A percentile compares a stretch with the other conserved stretches of the same genome.
Evolutionary conservation across 345 rosid species (phyloP).

Genomic region (Gossypium raimondii): DNA sequence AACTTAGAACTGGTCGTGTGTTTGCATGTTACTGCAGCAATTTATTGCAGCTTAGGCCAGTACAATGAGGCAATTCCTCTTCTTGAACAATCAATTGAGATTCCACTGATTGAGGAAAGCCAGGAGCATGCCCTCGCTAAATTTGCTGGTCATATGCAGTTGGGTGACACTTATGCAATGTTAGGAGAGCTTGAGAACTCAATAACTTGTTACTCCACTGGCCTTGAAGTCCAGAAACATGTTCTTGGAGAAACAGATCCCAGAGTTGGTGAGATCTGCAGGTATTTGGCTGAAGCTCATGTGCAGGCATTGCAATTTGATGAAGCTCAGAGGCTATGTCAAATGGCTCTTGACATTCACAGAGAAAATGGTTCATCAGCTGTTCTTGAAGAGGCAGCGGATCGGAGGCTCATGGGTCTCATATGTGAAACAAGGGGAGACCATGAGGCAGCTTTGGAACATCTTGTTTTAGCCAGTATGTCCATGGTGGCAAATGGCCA

Average conservation of each 20-base stretch:
- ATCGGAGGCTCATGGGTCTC: slow-evolving; percentile 90
- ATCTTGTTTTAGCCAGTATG: slow-evolving; percentile 90
- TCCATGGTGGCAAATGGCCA: slow-evolving; percentile 83
- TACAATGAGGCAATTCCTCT: slow-evolving; percentile 72
- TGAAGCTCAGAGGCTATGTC: slow-evolving; percentile 65
- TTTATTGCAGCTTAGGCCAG: slow-evolving; percentile 69
- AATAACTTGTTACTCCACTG: slow-evolving; percentile 60
- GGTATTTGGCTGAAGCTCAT: slow-evolving; percentile 84
- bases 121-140: slow-evolving; percentile 82
- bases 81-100: slow-evolving; percentile 70
- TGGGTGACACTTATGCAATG: slow-evolving; percentile 87
- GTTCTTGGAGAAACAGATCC: slow-evolving; percentile 69
- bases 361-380: slow-evolving; percentile 56
- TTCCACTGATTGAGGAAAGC: slow-evolving; percentile 57
- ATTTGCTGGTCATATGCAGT: slow-evolving; percentile 92
- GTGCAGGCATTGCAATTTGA: slow-evolving; percentile 80
- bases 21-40: slow-evolving; percentile 77
- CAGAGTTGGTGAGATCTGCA: slow-evolving; percentile 80
- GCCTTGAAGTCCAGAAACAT: slow-evolving; percentile 69
- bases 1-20: slow-evolving; percentile 77
- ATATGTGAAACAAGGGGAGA: slow-evolving; percentile 84
- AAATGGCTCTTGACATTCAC: slow-evolving; percentile 69
- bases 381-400: slow-evolving; percentile 82
- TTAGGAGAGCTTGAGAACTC: slow-evolving; percentile 80
- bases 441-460: slow-evolving; percentile 80